A percentile compares a stretch with the other conserved stretches of the same genome.
Conservation (phyloP, 2,329 filamentous ascomycete genomes). For the Cladophialophora yegresii region DNA sequence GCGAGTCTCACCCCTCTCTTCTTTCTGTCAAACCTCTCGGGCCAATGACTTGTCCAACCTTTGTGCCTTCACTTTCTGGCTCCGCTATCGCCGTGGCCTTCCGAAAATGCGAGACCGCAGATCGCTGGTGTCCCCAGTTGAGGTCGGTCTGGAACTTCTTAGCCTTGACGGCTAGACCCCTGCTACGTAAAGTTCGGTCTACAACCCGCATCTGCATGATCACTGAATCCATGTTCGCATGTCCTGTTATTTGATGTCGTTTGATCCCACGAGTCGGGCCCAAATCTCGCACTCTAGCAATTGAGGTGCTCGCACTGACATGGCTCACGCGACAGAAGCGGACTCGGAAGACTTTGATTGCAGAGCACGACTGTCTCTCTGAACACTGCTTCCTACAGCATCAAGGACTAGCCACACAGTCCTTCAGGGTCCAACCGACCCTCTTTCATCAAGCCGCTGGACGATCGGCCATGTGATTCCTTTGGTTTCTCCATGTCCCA, state of each 20-base stretch:
- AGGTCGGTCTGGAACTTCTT: constrained; percentile 10
- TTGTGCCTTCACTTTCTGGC: neutral
- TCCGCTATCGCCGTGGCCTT: neutral
- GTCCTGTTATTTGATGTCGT: neutral
- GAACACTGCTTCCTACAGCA: neutral
- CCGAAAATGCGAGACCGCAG: neutral
- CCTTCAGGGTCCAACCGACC: neutral
- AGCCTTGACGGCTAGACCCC: neutral
- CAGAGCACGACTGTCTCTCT: neutral
- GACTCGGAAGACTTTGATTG: neutral
- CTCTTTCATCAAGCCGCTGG: neutral
- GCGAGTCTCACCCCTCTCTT: constrained; percentile 6
- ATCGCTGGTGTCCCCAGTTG: neutral
- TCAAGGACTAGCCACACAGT: constrained; percentile 2
- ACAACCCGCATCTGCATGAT: constrained; percentile 4
- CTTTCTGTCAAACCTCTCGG: neutral
- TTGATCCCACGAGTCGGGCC: neutral
- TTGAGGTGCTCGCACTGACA: neutral
- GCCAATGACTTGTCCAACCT: constrained; percentile 3
- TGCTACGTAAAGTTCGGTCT: neutral
- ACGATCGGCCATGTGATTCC: constrained; percentile 25
- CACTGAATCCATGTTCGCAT: neutral
- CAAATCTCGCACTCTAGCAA: neutral
- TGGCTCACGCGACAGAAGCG: neutral
- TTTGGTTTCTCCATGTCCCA: constrained; percentile 27